A percentile compares a stretch with the other conserved stretches of the same genome.
Evolutionary conservation across 2,329 filamentous ascomycete genomes (phyloP).

Genomic region (Sarocladium kiliense): DNA sequence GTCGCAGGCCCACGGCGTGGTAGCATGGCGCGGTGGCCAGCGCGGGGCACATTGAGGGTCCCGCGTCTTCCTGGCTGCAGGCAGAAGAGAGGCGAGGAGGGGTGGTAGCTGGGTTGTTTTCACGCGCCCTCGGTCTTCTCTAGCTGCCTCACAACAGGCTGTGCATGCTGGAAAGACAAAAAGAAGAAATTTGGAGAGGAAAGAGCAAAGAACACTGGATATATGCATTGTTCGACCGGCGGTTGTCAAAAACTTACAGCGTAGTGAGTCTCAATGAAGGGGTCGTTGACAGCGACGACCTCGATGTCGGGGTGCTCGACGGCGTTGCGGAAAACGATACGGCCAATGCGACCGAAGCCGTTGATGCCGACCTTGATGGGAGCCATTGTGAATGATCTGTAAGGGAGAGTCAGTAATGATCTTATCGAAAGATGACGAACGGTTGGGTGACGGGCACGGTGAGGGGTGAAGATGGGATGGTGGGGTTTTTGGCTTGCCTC

Average conservation of each 20-base stretch:
- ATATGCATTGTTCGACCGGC: neutral
- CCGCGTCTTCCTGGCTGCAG: neutral
- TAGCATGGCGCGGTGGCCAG: slow-evolving; percentile 7
- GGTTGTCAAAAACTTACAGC: slow-evolving; percentile 64
- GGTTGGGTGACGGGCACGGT: no score
- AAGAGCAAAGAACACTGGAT: neutral
- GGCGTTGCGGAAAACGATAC: slow-evolving; percentile 98
- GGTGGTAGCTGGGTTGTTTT: neutral
- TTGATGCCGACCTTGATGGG: slow-evolving; percentile 88
- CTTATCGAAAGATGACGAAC: no score
- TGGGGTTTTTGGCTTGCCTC: slow-evolving; percentile 8
- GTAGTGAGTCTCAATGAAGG: slow-evolving; percentile 97
- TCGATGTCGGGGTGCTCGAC: slow-evolving; percentile 85
- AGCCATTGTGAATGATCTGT: slow-evolving; percentile 30
- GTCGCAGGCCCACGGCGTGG: neutral
- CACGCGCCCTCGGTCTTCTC: neutral
- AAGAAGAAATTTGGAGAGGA: neutral
- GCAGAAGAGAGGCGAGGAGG: neutral
- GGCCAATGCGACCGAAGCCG: slow-evolving; percentile 99
- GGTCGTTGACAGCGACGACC: slow-evolving; percentile 96
- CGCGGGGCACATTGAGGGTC: slow-evolving; percentile 5
- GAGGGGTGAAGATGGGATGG: slow-evolving; percentile 7
- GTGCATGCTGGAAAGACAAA: neutral
- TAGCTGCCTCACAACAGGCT: neutral
- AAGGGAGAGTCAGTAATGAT: slow-evolving; percentile 9